Percentiles rank a stretch among this genome's conserved stretches.
Evolutionary conservation across 192 early-diverging fungal genomes (phyloP).

Genomic region (Mortierella alpina): DNA sequence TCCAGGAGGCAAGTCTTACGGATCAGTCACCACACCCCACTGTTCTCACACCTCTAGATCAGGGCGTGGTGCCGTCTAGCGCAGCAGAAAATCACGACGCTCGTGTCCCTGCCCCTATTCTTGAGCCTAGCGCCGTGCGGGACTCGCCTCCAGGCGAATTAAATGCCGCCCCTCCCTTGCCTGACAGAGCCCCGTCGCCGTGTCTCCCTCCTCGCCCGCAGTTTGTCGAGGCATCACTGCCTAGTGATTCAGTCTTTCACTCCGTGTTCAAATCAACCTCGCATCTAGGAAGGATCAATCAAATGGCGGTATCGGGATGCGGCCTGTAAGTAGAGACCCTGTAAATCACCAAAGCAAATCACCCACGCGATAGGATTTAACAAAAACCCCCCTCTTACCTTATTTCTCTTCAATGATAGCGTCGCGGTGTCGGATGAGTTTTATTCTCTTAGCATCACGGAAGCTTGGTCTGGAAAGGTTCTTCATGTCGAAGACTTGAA

Average conservation of each 20-base stretch:
- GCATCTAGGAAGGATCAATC: slow-evolving; percentile 31
- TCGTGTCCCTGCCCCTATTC: background rate
- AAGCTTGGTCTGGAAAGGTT: slow-evolving; percentile 13
- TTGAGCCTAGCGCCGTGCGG: background rate
- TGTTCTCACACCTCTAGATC: too few relatives aligned
- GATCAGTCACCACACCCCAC: too few relatives aligned
- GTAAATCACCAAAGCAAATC: too few relatives aligned
- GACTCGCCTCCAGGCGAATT: background rate
- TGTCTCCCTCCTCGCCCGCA: slow-evolving; percentile 28
- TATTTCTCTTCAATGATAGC: background rate
- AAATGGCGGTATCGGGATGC: slow-evolving; percentile 34
- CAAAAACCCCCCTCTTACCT: too few relatives aligned
- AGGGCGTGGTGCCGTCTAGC: too few relatives aligned
- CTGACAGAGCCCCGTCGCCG: slow-evolving; percentile 22
- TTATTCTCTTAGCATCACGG: slow-evolving; percentile 38
- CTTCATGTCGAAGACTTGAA: slow-evolving; percentile 48
- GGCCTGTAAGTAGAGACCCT: slow-evolving; percentile 23
- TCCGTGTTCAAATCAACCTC: slow-evolving; percentile 22
- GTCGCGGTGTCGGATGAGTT: slow-evolving; percentile 46
- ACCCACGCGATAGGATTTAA: too few relatives aligned
- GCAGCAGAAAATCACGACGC: slow-evolving; percentile 5
- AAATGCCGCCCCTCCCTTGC: background rate
- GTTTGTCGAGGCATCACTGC: slow-evolving; percentile 13
- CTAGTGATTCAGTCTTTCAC: slow-evolving; percentile 22
- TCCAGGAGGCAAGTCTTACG: too few relatives aligned